Evolutionary conservation across 371 early-diverging fungal species (phyloP).

Genomic region (Mortierella sp.): DNA sequence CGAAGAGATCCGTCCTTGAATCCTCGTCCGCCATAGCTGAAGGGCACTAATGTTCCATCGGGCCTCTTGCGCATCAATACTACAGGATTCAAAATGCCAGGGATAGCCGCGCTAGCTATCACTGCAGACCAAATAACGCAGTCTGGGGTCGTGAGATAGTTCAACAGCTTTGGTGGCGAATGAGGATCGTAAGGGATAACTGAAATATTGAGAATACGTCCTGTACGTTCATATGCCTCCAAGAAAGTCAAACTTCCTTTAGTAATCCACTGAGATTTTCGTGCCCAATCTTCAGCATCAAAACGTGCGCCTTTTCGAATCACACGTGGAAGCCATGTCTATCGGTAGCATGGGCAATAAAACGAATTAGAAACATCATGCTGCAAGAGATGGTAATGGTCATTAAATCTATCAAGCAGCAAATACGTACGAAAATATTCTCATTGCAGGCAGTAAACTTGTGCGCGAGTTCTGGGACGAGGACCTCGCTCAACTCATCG

Average conservation of each 20-base stretch:
- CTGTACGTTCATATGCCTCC: constrained; percentile 91
- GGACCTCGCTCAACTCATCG: constrained; percentile 76
- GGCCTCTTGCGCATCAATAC: constrained; percentile 83
- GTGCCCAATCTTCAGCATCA: constrained; percentile 81
- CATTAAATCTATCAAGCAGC: too few species aligned
- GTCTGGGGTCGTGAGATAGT: constrained; percentile 92
- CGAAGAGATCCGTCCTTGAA: constrained; percentile 93
- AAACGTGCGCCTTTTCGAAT: constrained; percentile 64
- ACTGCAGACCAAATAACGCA: constrained; percentile 92
- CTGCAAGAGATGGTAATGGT: too few species aligned
- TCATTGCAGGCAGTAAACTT: constrained; percentile 76
- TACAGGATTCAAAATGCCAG: constrained; percentile 85
- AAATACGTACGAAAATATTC: constrained; percentile 54
- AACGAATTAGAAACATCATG: too few species aligned
- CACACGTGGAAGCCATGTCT: constrained; percentile 46
- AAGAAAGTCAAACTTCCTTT: constrained; percentile 90
- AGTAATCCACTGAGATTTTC: constrained; percentile 78
- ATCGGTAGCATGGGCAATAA: background rate
- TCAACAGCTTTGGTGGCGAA: constrained; percentile 85
- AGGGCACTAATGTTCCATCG: constrained; percentile 78
- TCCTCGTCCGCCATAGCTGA: constrained; percentile 75
- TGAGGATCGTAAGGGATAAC: constrained; percentile 86
- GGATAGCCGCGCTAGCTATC: constrained; percentile 81
- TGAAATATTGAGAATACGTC: constrained; percentile 88
- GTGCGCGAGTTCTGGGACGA: constrained; percentile 71